These are phyloP conservation scores for Cunninghamia lanceolata DNA, from an alignment of 75 land plant species.

Conservation along the genomic window DNA sequence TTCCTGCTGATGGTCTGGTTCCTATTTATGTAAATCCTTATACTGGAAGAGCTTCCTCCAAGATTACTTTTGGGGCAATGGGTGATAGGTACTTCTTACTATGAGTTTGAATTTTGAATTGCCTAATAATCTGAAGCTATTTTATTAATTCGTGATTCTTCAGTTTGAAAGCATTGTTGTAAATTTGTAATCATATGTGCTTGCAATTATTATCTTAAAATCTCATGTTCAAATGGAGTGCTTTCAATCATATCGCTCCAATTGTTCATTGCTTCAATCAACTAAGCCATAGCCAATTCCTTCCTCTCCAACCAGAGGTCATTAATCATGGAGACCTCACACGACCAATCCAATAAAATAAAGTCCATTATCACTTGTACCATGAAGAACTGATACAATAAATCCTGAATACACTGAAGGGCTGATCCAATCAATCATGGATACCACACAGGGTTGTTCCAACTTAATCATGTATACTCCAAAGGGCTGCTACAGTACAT, in stretches of 20 bases:
- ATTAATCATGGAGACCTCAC: neutral
- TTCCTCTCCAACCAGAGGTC: neutral
- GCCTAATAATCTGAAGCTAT: neutral
- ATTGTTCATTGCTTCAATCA: neutral
- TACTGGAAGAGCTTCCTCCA: slow-evolving; percentile 55
- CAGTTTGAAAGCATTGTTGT: neutral
- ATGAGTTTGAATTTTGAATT: neutral
- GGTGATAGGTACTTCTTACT: slow-evolving; percentile 81
- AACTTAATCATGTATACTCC: neutral
- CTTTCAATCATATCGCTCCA: neutral
- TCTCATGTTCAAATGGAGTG: neutral
- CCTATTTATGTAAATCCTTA: slow-evolving; percentile 83
- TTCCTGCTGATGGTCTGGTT: slow-evolving; percentile 87
- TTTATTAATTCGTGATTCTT: neutral
- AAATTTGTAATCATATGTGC: neutral
- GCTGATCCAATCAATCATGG: neutral
- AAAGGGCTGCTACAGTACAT: neutral
- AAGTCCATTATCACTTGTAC: neutral
- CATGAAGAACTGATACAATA: neutral
- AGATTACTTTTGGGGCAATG: slow-evolving; percentile 98
- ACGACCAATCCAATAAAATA: neutral
- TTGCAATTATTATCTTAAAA: neutral
- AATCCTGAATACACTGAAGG: neutral
- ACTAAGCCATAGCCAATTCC: neutral
- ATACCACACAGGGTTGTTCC: neutral